Percentiles rank a stretch among this genome's conserved stretches.
These are phyloP conservation scores for Diaporthe helianthi DNA, from an alignment of 2,329 filamentous ascomycete genomes.

Conservation along the genomic window DNA sequence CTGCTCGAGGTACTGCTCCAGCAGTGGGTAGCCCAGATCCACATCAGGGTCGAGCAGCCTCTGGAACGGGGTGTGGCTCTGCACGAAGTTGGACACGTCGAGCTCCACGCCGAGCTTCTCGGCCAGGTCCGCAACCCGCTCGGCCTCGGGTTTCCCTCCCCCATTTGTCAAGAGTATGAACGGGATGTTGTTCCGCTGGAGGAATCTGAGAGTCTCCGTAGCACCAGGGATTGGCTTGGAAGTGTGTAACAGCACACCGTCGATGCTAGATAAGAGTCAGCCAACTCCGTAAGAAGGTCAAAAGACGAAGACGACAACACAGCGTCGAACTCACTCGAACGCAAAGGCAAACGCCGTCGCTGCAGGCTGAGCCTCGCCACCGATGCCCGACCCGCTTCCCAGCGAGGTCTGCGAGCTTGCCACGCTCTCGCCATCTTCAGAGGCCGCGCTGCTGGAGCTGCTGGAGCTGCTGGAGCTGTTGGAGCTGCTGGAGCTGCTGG, in stretches of 20 bases:
- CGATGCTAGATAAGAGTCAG: slow-evolving; percentile 63
- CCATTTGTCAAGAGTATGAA: slow-evolving; percentile 97
- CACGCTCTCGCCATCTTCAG: slow-evolving; percentile 10
- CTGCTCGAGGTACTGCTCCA: slow-evolving; percentile 10
- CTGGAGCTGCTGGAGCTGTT: neutral
- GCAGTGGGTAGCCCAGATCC: slow-evolving; percentile 47
- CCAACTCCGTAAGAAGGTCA: neutral
- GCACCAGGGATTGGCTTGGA: slow-evolving; percentile 82
- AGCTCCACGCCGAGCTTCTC: slow-evolving; percentile 69
- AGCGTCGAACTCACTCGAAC: slow-evolving; percentile 42
- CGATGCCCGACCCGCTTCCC: neutral
- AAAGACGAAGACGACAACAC: too few relatives aligned
- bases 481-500: neutral
- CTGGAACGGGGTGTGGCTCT: slow-evolving; percentile 90
- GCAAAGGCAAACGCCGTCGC: slow-evolving; percentile 30
- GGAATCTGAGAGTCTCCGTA: slow-evolving; percentile 72
- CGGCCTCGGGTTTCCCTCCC: slow-evolving; percentile 81
- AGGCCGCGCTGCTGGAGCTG: neutral
- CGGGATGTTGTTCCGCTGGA: slow-evolving; percentile 78
- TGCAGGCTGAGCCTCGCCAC: neutral
- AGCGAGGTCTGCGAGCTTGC: slow-evolving; percentile 20
- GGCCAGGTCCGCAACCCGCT: slow-evolving; percentile 74
- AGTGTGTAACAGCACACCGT: slow-evolving; percentile 91
- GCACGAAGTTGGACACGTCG: slow-evolving; percentile 75
- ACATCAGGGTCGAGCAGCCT: slow-evolving; percentile 62